phyloP scores from a whole-genome alignment of 345 rosid genomes.

The Euphorbia lathyris region DNA sequence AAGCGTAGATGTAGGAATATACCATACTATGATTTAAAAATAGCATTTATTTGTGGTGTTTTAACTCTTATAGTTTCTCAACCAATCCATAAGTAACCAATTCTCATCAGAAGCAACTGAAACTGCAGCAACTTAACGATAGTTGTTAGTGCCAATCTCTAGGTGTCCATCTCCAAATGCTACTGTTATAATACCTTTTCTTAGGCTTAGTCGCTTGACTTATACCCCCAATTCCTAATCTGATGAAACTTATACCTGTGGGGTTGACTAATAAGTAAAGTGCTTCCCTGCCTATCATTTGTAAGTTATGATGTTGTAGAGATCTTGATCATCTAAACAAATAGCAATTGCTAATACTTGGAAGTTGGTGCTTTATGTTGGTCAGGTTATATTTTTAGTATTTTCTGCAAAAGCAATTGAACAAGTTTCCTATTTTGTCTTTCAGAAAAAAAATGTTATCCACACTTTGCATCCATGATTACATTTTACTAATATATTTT shows the following conservation, averaged over 20 bases:
- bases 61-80: neutral
- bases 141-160: too few relatives aligned
- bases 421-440: neutral
- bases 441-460: neutral
- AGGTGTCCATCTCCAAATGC: too few relatives aligned
- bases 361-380: neutral
- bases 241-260: neutral
- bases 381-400: neutral
- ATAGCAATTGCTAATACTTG: neutral
- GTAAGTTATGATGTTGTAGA: neutral
- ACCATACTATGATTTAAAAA: neutral
- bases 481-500: neutral
- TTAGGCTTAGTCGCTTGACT: neutral
- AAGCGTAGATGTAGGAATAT: neutral
- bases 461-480: neutral
- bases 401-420: neutral
- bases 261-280: neutral
- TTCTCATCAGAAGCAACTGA: neutral
- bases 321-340: neutral
- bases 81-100: constrained; percentile 3
- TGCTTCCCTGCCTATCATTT: neutral
- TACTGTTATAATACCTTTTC: too few relatives aligned
- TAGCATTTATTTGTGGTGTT: neutral
- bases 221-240: too few relatives aligned
- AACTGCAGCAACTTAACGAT: too few relatives aligned